phyloP scores from a whole-genome alignment of 192 early-diverging fungal species.

The Rhizophlyctis rosea region DNA sequence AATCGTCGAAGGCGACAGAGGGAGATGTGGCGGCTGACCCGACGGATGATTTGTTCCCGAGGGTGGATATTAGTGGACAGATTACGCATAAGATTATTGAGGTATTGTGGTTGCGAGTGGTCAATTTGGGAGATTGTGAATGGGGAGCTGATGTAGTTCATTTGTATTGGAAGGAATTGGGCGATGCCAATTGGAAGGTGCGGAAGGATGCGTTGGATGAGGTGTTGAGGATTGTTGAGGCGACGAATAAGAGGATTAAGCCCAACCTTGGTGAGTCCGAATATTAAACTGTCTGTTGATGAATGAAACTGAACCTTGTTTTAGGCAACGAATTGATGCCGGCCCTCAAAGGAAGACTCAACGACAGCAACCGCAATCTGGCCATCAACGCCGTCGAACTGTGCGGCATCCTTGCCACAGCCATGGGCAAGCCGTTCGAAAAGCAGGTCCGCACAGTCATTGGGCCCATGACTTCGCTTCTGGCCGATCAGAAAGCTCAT shows the following conservation, averaged over 20 bases:
- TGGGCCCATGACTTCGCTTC: slow-evolving; percentile 63
- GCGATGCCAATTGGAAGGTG: slow-evolving; percentile 87
- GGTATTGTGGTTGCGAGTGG: slow-evolving; percentile 27
- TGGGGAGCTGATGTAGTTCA: background rate
- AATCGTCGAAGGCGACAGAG: slow-evolving; percentile 19
- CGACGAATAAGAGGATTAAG: slow-evolving; percentile 77
- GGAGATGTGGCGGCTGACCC: slow-evolving; percentile 51
- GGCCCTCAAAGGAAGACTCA: slow-evolving; percentile 78
- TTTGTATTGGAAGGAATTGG: slow-evolving; percentile 50
- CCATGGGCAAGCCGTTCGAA: slow-evolving; percentile 86
- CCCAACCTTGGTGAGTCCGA: slow-evolving; percentile 61
- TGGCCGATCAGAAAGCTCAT: slow-evolving; percentile 90
- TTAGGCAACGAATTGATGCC: slow-evolving; percentile 66
- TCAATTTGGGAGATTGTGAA: background rate
- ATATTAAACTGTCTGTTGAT: background rate
- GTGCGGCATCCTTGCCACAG: slow-evolving; percentile 66
- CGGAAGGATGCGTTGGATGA: slow-evolving; percentile 90
- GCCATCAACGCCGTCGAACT: slow-evolving; percentile 79
- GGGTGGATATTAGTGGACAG: slow-evolving; percentile 71
- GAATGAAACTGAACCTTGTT: background rate
- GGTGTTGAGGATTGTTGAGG: slow-evolving; percentile 68
- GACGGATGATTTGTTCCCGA: slow-evolving; percentile 82
- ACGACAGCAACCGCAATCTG: slow-evolving; percentile 90
- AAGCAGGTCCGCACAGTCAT: slow-evolving; percentile 68
- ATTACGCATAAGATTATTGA: slow-evolving; percentile 60